Evolutionary conservation across 106 monocot species (phyloP), one percentile per base, ranked within the genome.

Genomic region (Dendrobium huoshanense): DNA sequence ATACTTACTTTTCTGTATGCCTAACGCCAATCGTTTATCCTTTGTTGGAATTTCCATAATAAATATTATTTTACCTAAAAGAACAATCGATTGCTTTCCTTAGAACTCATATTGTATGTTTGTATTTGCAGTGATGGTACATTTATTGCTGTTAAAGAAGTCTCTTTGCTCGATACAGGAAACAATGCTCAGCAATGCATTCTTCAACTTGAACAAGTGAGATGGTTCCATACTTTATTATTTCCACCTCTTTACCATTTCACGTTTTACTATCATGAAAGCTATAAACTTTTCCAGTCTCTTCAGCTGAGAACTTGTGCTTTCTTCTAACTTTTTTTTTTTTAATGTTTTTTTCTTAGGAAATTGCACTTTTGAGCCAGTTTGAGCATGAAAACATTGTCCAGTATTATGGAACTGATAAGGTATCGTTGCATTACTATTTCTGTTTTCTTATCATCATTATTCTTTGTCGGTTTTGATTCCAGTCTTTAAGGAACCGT

Each of bases 371-470:
- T 33, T 84, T 95, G 77, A 95, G 95, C 68, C 85, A 87, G 78
- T 86, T 95, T 74, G 87, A 95, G 59, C 95, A 95, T 77, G 90
- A 92, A 77, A 95, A 95, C 79, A 92, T 95, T 67, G 92, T 92
- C 75, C 88, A 84, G 68, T 95, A 95, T 83, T 88, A 81, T 47
- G 92, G 92, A 84, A 89, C 95, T 42, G 87, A 92, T 18, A 92
- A 90, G 95, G 95, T 95, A 89, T 74, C 61, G 40, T 61, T n/a
- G 43, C 43, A 74, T 74, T 8, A n/a, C 42, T 70, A 11, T 42
- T 74, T 44, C 20, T 42, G 20, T 74, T 43, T 74, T 44, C 19
- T 42, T 41, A 44, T 13, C 43, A n/a, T n/a, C 43, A 41, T 44
- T 74, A n/a, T 2, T 74, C 20, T 41, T 20, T 44, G 5, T 29